These are phyloP conservation scores for Naematelia aurantialba DNA, from an alignment of 768 basidiomycete genomes.

Conservation along the genomic window DNA sequence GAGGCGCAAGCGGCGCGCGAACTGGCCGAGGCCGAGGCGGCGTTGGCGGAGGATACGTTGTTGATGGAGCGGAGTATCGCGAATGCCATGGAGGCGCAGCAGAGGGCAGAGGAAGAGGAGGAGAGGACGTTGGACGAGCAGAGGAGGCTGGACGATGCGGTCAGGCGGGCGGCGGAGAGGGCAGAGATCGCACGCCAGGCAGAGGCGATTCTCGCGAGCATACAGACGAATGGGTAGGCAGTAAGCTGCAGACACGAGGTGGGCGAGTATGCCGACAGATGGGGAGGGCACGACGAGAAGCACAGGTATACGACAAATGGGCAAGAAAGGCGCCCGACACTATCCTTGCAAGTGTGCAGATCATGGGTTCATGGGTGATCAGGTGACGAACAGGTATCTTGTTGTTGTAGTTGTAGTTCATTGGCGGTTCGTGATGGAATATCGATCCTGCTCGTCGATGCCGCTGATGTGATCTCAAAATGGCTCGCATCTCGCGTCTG, in stretches of 20 bases:
- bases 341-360: no score
- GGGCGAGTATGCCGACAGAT: not conserved
- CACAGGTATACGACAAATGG: no score
- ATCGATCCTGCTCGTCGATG: no score
- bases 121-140: conserved; percentile 25
- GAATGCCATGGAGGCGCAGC: conserved; percentile 38
- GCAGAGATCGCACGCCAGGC: conserved; percentile 35
- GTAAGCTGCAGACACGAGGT: no score
- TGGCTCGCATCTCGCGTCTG: no score
- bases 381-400: no score
- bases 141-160: conserved; percentile 27
- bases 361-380: no score
- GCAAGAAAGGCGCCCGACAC: no score
- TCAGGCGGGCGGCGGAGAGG: conserved; percentile 29
- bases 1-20: conserved; percentile 24
- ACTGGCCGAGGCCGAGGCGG: conserved; percentile 14
- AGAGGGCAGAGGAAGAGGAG: conserved; percentile 35
- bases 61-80: conserved; percentile 28
- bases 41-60: conserved; percentile 30
- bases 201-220: conserved; percentile 39
- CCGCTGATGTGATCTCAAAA: no score
- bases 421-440: no score
- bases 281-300: not conserved
- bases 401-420: no score
- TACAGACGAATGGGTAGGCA: conserved; percentile 9